Base-by-base conservation (phyloP, 495 filamentous ascomycete species). In the Neurospora hispaniola region DNA sequence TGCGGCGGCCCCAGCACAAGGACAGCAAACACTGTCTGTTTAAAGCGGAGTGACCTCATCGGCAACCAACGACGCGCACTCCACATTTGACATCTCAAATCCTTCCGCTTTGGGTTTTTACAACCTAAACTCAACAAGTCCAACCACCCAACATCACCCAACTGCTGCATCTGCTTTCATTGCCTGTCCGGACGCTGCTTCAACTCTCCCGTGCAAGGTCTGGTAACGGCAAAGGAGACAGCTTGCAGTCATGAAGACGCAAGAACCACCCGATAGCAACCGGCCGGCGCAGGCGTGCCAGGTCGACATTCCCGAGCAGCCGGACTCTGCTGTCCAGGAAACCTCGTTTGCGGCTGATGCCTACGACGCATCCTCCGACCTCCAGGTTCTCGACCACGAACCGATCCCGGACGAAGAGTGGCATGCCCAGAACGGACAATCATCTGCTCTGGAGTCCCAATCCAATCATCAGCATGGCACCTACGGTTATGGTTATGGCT, bases 331-430 rank as follows among this genome's bases (percentile, higher is more conserved):
- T 14, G 74, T 77, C 4, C 74, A 77, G 43, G 76, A 77, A 54
- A 77, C 74, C 9, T 42, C 72, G 18, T 77, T 77, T 44, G 74
- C 74, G 3, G 66, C 75, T 9, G 74, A 75, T 42, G 40, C 71
- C 18, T 42, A 27, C 31, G 72, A 75, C 16, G 40, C 71, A 6
- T 42, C 35, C 31, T 35, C 71, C 27, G 69, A 75, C 14, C 73
- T 74, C 41, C 18, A 44, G 1, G 27, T 71, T 41, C 74, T 73
- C 18, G 73, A 70, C 8, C 73, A 69, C 62, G 43, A 73, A 12
- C 43, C 68, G 27, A 69, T 74, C 39, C 71, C 74, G 0, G 18
- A 70, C 16, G 35, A 74, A 4, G 46, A 62, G 12, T 20, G 27
- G 31, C 31, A 71, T 42, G 31, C 31, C 18, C 42, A 44, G 40